Base-by-base conservation (phyloP, 139 green algal genomes). In the Chlamydomonas sp. region DNA sequence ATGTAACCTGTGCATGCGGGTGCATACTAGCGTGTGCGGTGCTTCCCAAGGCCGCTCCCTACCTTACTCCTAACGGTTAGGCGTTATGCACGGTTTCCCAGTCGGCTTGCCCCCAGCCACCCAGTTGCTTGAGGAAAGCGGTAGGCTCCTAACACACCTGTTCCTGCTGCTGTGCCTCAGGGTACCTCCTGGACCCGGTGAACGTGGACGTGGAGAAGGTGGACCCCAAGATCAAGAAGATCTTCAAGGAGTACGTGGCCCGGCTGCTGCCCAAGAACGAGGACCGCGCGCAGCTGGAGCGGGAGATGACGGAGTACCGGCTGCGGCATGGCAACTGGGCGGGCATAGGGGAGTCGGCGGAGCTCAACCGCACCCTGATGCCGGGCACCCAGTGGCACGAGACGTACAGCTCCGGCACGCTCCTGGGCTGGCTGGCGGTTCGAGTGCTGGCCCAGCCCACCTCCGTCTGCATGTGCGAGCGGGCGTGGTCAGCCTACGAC, bases 401-500 rank as follows among this genome's bases (percentile, higher is more conserved):
- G 78, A 7, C n/a, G 61, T 71, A 61, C 20, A 18, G 74, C 62
- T 4, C 1, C 18, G 78, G 6, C 20, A 73, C 20, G 18, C 18
- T 31, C 61, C 78, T 83, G 20, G 7, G 31, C 7, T 61, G 18
- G 6, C 17, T 83, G 18, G 78, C 78, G 3, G 60, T 83, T 7
- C 18, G 20, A 18, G 62, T 83, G 18, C 62, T 83, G 18, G 62
- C 62, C 1, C 17, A 62, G 62, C 62, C 78, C 62, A n/a, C 78
- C 4, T 83, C 78, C 6, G 61, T 62, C 1, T 73, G 62, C 62
- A 18, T 59, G 3, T 89, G 83, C 16, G 83, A 91, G 89, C 83
- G 89, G 31, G 89, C 88, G 69, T 89, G 89, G 89, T 88, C 78
- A 18, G 7, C 84, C 20, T 91, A 89, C 79, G 89, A 76, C 61